Base-by-base conservation (phyloP, 192 early-diverging fungal species). In the Coemansia umbellata region DNA sequence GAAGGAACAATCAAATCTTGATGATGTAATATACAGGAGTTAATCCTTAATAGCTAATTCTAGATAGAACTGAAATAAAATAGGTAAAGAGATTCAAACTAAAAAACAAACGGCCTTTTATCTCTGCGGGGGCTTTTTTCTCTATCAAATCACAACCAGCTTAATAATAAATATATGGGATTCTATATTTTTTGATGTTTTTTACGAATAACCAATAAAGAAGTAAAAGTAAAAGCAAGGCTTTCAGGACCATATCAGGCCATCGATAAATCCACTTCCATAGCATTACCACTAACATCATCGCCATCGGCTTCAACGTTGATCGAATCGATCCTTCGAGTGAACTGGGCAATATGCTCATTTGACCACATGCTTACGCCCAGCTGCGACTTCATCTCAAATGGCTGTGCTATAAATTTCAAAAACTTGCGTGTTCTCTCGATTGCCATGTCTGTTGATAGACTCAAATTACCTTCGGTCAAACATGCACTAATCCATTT, bases 381-480 rank as follows among this genome's bases (percentile, higher is more conserved):
- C 21, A 90, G 59, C 80, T 98, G 90, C 21, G 78, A 79, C 17
- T 48, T 47, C 24, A 74, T 54, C 44, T 95, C 94, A 55, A 94
- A 86, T 0, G 97, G 94, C 59, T 99, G 95, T 0, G 95, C 95
- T 93, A 99, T 98, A 11, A 82, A 76, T 49, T 92, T 82, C 62
- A 99, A 69, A 58, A 98, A 99, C 78, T 91, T 94, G 59, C 91
- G 92, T 5, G 91, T 85, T 30, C 89, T 83, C 3, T 84, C 84
- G 35, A 96, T 76, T 0, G 94, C 91, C 97, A 99, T 98, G 58
- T 99, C 97, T 0, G 95, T 99, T 18, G 91, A 94, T 58, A 98
- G 63, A 61, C 96, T 99, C 35, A 86, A 80, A 40, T 87, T 89
- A 0, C 87, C 85, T 44, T 98, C 94, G 0, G 83, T 88, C 60